Evolutionary conservation across 2,329 filamentous ascomycete species (phyloP).

Genomic region (Thermoascus crustaceus): DNA sequence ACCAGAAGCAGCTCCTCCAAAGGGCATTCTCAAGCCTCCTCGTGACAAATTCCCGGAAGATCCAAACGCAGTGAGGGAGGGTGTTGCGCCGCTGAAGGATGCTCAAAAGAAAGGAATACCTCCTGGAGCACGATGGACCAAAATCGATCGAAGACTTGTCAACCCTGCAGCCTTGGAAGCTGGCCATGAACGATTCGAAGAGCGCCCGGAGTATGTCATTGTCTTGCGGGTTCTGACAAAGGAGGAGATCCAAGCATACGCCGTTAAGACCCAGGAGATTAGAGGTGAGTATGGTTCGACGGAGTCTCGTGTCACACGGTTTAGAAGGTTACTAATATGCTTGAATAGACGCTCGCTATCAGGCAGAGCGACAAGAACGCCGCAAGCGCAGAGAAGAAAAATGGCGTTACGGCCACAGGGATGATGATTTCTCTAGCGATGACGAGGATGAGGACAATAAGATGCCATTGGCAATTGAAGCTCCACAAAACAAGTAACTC

Average conservation of each 20-base stretch:
- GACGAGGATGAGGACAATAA: slow-evolving; percentile 27
- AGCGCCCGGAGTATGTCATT: slow-evolving; percentile 88
- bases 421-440: slow-evolving; percentile 25
- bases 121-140: slow-evolving; percentile 79
- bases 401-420: slow-evolving; percentile 26
- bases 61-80: slow-evolving; percentile 72
- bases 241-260: slow-evolving; percentile 84
- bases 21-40: slow-evolving; percentile 78
- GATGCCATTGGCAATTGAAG: slow-evolving; percentile 24
- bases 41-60: slow-evolving; percentile 81
- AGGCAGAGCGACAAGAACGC: slow-evolving; percentile 27
- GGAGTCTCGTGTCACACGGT: not conserved
- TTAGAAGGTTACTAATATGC: slow-evolving; percentile 2
- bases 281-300: slow-evolving; percentile 51
- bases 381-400: slow-evolving; percentile 37
- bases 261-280: slow-evolving; percentile 70
- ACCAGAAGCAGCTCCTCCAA: slow-evolving; percentile 58
- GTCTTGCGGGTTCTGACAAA: slow-evolving; percentile 78
- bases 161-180: slow-evolving; percentile 80
- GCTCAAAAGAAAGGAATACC: slow-evolving; percentile 65
- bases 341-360: slow-evolving; percentile 26
- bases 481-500: slow-evolving; percentile 14
- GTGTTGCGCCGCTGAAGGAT: slow-evolving; percentile 89
- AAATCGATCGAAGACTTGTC: slow-evolving; percentile 79
- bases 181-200: slow-evolving; percentile 85